phyloP scores from a whole-genome alignment of 2,329 filamentous ascomycete species.

The Pseudopyrenochaeta lycopersici region DNA sequence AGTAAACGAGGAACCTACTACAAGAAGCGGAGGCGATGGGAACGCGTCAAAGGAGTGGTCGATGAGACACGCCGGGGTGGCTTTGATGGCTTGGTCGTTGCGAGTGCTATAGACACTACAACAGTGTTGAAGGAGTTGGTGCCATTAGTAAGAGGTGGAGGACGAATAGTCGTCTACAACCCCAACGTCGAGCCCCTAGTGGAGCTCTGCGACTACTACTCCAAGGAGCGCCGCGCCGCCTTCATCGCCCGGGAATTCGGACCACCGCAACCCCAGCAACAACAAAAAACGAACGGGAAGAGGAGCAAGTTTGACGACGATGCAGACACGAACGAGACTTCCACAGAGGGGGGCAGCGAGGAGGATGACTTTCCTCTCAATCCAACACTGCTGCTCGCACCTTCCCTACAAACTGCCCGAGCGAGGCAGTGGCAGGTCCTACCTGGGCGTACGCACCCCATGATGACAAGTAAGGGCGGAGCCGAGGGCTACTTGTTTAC shows the following conservation, averaged over 20 bases:
- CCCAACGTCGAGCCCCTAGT: slow-evolving; percentile 82
- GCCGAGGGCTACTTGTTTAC: slow-evolving; percentile 92
- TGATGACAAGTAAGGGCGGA: slow-evolving; percentile 90
- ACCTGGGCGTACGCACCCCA: slow-evolving; percentile 87
- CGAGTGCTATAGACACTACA: slow-evolving; percentile 81
- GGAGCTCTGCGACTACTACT: slow-evolving; percentile 83
- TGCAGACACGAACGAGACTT: slow-evolving; percentile 21
- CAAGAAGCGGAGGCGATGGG: slow-evolving; percentile 87
- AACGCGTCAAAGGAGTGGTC: slow-evolving; percentile 74
- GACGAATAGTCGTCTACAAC: slow-evolving; percentile 85
- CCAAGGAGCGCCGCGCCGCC: slow-evolving; percentile 78
- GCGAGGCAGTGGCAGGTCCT: slow-evolving; percentile 88
- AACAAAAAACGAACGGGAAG: slow-evolving; percentile 28
- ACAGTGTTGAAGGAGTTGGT: slow-evolving; percentile 78
- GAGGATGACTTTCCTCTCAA: slow-evolving; percentile 82
- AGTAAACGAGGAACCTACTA: slow-evolving; percentile 86
- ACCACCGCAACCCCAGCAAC: slow-evolving; percentile 8
- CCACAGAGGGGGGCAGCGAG: slow-evolving; percentile 28
- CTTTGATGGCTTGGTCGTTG: slow-evolving; percentile 85
- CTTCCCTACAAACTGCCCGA: slow-evolving; percentile 81
- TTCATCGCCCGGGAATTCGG: slow-evolving; percentile 55
- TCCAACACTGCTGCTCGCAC: slow-evolving; percentile 81
- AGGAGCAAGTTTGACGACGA: slow-evolving; percentile 27
- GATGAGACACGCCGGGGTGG: slow-evolving; percentile 77
- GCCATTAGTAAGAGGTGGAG: slow-evolving; percentile 83